Base-by-base conservation (phyloP, 805 yeast genomes). In the Candida ficus region DNA sequence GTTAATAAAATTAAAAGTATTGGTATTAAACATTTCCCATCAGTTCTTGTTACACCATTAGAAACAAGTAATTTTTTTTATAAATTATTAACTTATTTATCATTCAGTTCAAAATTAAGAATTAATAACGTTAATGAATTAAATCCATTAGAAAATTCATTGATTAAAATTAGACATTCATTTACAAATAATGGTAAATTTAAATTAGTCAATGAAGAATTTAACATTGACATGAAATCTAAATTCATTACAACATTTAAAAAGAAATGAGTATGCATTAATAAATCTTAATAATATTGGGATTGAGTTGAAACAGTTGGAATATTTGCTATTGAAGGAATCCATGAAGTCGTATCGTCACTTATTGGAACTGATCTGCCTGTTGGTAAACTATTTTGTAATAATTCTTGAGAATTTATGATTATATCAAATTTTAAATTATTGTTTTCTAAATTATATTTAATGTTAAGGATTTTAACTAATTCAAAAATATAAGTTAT, bases 171-270 rank as follows among this genome's bases (percentile, higher is more conserved):
- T 10, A 61, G 67, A 43, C 38, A 44, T 12, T 46, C 58, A 1
- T 45, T 74, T 42, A 58, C 66, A 1, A 68, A 65, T 29, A 67
- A 63, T 23, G 83, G 83, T 23, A 68, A 74, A 39, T 58, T 75
- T 41, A 71, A 73, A 41, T 56, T 69, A 4, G 65, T 78, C 1
- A 76, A 79, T 4, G 61, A 61, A 13, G 66, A 65, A 2, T 61
- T 80, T 26, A 65, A 64, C 29, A 43, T 66, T 2, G 53, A 50
- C 1, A 65, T 72, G 14, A 80, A 80, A 57, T 43, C 49, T 5
- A 61, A 63, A 37, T 80, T 77, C 50, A 54, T 67, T 16, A 45
- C 53, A 16, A 63, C 61, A 4, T 68, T 58, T 52, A 48, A 42
- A 19, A 44, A 21, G 12, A 20, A 36, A 21, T 35, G 18, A 16